Percentiles rank a stretch among this genome's conserved stretches.
Conservation (phyloP, 345 rosid genomes). For the Hevea brasiliensis region DNA sequence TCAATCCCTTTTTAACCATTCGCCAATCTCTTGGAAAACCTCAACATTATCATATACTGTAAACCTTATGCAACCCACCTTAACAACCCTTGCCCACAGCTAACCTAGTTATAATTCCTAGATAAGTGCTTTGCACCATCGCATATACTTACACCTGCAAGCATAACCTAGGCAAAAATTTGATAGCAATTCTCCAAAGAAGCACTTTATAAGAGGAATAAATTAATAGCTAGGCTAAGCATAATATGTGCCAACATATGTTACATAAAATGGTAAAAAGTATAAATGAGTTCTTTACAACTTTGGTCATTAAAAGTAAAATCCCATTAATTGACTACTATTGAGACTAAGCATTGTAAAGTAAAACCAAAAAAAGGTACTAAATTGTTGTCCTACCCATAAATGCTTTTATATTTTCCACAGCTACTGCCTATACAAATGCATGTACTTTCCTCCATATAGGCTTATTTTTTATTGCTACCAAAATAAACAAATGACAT, state of each 20-base stretch:
- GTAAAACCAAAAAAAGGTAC: conserved; percentile 13
- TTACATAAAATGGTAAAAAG: conserved; percentile 11
- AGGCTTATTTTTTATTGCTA: conserved; percentile 35
- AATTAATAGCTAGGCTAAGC: conserved; percentile 13
- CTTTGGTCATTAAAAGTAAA: conserved; percentile 17
- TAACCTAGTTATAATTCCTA: too few species aligned
- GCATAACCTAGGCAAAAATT: neutral
- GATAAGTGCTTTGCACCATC: neutral
- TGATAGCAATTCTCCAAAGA: neutral
- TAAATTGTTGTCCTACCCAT: conserved; percentile 28
- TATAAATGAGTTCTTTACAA: conserved; percentile 27
- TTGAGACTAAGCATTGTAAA: conserved; percentile 24
- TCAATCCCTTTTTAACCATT: too few species aligned
- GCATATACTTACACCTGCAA: neutral
- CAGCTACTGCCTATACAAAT: conserved; percentile 42
- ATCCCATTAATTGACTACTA: conserved; percentile 18
- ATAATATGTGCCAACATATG: conserved; percentile 17
- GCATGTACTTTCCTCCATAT: conserved; percentile 27
- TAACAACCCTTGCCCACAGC: neutral
- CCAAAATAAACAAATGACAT: conserved; percentile 28
- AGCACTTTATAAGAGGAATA: neutral
- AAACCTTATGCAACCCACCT: too few species aligned
- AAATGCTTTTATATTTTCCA: conserved; percentile 28
- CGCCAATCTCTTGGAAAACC: too few species aligned
- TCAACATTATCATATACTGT: too few species aligned